Base-by-base conservation (phyloP, 163 green algal genomes). In the Scenedesmus sp. region DNA sequence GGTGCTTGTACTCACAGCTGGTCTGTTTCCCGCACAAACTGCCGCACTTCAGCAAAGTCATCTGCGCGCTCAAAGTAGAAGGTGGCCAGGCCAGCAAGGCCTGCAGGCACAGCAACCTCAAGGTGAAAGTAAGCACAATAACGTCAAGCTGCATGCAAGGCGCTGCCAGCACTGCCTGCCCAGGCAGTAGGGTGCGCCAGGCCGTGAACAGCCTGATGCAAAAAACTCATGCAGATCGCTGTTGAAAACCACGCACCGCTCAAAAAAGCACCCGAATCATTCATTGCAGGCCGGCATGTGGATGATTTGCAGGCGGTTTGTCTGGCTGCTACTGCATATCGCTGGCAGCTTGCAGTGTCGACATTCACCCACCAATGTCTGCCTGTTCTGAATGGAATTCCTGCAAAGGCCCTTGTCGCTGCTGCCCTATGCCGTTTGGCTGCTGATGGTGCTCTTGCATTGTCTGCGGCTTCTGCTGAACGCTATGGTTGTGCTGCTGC, bases 51-150 rank as follows among this genome's bases (percentile, higher is more conserved):
- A 3, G 76, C 42, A 86, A 99, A 99, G 87, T 99, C 97, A 59
- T 97, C 94, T 3, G 88, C 56, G 0, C 94, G 89, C 37, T 96
- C 88, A 92, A 99, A 99, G 83, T 98, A 97, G 79, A 99, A 99
- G 35, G 90, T 97, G 72, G 90, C 84, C 1, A 99, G 93, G 26
- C 95, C 95, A 6, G 87, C 93, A 59, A 98, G 89, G 2, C 93
- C 96, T 95, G 91, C 88, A 51, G 9, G 61, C 35, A 51, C 37
- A 26, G 30, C 44, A 33, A 12, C 10, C 22, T 40, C 13, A 73
- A 49, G 0, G 16, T 76, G 0, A 35, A 40, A 6, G 80, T 42
- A 30, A 0, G 20, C 49, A 76, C 51, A 61, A 2, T 16, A 61
- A 16, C 13, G 51, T 16, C 51, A 61, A 61, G 51, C 51, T 61